Evolutionary conservation across 2,329 filamentous ascomycete species (phyloP).

Genomic region (Incumbomyces lentus): DNA sequence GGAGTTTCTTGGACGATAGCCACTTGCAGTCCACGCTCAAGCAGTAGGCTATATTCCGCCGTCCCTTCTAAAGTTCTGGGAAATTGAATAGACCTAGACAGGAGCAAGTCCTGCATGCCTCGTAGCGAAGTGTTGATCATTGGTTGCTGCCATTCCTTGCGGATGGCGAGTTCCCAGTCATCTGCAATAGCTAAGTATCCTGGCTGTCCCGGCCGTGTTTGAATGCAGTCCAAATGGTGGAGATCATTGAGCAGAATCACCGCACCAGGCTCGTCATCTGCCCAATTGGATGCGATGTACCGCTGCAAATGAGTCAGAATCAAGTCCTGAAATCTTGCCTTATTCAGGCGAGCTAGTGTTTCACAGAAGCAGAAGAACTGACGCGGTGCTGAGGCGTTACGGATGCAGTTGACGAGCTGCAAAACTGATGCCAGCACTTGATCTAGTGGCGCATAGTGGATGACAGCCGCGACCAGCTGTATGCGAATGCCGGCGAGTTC

Average conservation of each 20-base stretch:
- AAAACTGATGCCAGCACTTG: constrained; percentile 61
- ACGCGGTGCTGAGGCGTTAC: constrained; percentile 52
- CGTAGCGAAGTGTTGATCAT: not conserved
- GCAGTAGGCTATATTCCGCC: not conserved
- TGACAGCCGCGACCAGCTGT: constrained; percentile 49
- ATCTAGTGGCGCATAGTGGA: constrained; percentile 71
- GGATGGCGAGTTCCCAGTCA: constrained; percentile 1
- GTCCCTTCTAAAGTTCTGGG: not conserved
- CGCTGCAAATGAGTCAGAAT: constrained; percentile 72
- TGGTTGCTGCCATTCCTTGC: not conserved
- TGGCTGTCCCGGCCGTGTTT: not conserved
- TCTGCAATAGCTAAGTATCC: constrained; percentile 1
- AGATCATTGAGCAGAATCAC: constrained; percentile 15
- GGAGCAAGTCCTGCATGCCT: not conserved
- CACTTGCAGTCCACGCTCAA: not conserved
- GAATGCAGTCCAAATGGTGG: not conserved
- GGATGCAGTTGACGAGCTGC: constrained; percentile 54
- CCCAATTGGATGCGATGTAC: constrained; percentile 70
- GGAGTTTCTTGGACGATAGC: not conserved
- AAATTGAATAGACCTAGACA: constrained; percentile 4
- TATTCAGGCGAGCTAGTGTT: constrained; percentile 63
- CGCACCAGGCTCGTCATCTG: constrained; percentile 51
- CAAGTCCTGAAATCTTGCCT: constrained; percentile 66
- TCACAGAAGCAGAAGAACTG: constrained; percentile 82
- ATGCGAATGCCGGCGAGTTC: constrained; percentile 27